A percentile compares a stretch with the other conserved stretches of the same genome.
These are phyloP conservation scores for Kodamaea alishanica DNA, from an alignment of 1,139 yeast species.

Conservation along the genomic window DNA sequence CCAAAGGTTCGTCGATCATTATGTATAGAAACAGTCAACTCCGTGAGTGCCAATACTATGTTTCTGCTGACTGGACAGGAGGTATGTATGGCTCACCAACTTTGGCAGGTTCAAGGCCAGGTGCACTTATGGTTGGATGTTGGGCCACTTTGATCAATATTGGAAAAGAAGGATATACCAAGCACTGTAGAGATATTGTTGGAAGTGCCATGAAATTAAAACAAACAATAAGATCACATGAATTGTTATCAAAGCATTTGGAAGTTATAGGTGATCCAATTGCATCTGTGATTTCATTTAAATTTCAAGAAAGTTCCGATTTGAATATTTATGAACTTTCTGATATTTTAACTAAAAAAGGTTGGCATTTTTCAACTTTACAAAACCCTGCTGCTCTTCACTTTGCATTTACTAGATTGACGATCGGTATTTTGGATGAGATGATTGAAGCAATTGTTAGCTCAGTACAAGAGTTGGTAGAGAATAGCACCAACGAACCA, in stretches of 20 bases:
- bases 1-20: constrained; percentile 90
- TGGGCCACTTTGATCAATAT: constrained; percentile 87
- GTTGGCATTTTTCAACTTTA: constrained; percentile 88
- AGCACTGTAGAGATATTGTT: constrained; percentile 66
- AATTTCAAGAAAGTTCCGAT: constrained; percentile 33
- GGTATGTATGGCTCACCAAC: constrained; percentile 97
- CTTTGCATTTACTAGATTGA: constrained; percentile 76
- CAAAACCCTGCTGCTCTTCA: constrained; percentile 92
- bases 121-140: constrained; percentile 94
- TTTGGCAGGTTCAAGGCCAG: constrained; percentile 94
- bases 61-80: constrained; percentile 85
- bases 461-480: constrained; percentile 42
- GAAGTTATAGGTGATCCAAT: constrained; percentile 80
- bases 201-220: constrained; percentile 59
- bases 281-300: constrained; percentile 77
- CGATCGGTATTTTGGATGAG: constrained; percentile 60
- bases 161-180: constrained; percentile 75
- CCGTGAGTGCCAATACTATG: constrained; percentile 79
- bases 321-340: constrained; percentile 73
- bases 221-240: constrained; percentile 35
- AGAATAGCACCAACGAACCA: constrained; percentile 24
- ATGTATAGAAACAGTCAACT: constrained; percentile 73
- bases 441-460: constrained; percentile 54
- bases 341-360: constrained; percentile 61
- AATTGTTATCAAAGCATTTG: constrained; percentile 38